Base-by-base conservation (phyloP, 2,329 filamentous ascomycete genomes). In the Scortechinia acanthostroma region DNA sequence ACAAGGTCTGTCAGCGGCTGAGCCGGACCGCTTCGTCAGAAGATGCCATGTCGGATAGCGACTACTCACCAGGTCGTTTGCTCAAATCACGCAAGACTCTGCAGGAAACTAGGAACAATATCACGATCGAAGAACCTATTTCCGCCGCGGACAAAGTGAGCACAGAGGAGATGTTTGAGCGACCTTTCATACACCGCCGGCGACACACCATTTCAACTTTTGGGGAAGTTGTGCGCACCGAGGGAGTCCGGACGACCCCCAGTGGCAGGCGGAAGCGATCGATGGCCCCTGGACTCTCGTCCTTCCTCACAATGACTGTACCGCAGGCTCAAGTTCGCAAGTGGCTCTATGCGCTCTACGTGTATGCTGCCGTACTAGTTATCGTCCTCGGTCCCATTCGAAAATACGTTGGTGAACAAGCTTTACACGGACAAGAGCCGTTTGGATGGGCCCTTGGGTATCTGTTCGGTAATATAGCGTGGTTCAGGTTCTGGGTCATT, bases 401-500 rank as follows among this genome's bases (percentile, higher is more conserved):
- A 45, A 69, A 71, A 2, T 86, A 88, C 52, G 79, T 97, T 43
- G 66, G 74, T 30, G 64, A 66, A 37, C 71, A 76, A 49, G 90
- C 89, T 14, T 70, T 98, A 1, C 57, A 74, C 23, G 80, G 79
- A 15, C 68, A 80, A 44, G 93, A 98, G 54, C 90, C 93, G 0
- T 78, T 98, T 40, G 88, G 91, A 2, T 98, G 93, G 93, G 91
- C 89, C 0, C 63, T 96, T 10, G 85, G 88, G 2, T 98, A 98
- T 61, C 68, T 96, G 2, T 77, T 97, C 49, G 91, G 91, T 13
- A 86, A 95, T 53, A 58, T 91, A 10, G 73, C 77, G 0, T 73
- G 71, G 56, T 80, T 96, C 52, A 76, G 90, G 20, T 82, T 85
- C 58, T 74, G 85, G 59, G 76, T 91, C 5, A 71, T 88, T 15